Evolutionary conservation across 2,329 filamentous ascomycete genomes (phyloP), one percentile per base, ranked within the genome.

Genomic region (Talaromyces islandicus): DNA sequence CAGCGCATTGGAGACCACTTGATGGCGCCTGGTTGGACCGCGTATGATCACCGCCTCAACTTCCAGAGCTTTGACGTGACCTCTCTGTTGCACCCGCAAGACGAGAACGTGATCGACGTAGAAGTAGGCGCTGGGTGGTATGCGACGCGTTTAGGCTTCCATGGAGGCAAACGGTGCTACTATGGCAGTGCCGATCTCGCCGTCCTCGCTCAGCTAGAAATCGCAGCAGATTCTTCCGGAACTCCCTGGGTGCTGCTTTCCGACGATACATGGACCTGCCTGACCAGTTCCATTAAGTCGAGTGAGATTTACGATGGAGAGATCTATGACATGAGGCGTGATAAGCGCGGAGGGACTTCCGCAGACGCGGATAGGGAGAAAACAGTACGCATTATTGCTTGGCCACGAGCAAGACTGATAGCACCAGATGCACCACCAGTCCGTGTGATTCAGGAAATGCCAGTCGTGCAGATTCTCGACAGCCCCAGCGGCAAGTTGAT

Each of bases 31-130:
- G 82, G 82, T 0, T 85, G 81, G 79, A 78, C 79, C 50, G 77
- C 76, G 2, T 85, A 85, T 62, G 69, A 76, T 0, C 69, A 79
- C 53, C 74, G 82, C 0, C 75, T 80, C n/a, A 71, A 76, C 1
- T 86, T 85, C 61, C 77, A 85, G 59, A 80, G 78, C 0, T 82
- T 80, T 58, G 81, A 85, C 61, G 78, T 85, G 1, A 77, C 76
- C 0, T 61, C 70, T 0, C 70, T 80, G 0, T 59, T 84, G 1
- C 60, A 57, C 3, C 17, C 5, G 6, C 50, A 64, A 0, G 72
- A 71, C 2, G 60, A 65, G 4, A 83, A 83, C 64, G 69, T 68
- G 0, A 68, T 82, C 35, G 76, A 71, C 0, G 71, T 76, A 3
- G 72, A 75, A 14, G 71, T 82, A 24, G 80, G 72, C 2, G 80